Evolutionary conservation across 208 protist genomes (phyloP).

Genomic region (Acanthamoeba castellanii): DNA sequence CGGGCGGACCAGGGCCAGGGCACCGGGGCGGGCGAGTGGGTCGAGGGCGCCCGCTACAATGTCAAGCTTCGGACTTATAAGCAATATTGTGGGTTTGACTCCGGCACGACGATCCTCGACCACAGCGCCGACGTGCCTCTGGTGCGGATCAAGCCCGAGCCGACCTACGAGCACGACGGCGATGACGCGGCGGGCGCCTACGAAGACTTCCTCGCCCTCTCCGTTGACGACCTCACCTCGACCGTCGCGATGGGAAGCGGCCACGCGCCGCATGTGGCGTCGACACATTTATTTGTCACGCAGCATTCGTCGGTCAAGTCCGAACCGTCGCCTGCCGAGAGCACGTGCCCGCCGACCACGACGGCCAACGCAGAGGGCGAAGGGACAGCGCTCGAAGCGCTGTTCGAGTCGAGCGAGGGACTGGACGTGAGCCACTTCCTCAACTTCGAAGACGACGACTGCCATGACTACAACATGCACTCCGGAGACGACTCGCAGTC

Average conservation of each 20-base stretch:
- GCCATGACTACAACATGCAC: neutral
- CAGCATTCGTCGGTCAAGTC: neutral
- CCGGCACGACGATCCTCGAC: neutral
- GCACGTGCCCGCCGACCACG: neutral
- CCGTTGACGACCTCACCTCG: neutral
- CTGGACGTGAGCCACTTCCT: slow-evolving; percentile 5
- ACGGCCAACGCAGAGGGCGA: neutral
- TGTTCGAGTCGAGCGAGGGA: neutral
- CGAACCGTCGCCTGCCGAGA: neutral
- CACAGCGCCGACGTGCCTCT: neutral
- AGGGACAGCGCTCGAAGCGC: neutral
- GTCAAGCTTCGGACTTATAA: slow-evolving; percentile 35
- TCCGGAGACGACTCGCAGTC: no score
- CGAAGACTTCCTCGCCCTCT: neutral
- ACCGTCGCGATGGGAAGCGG: neutral
- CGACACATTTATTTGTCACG: neutral
- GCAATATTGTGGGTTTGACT: neutral
- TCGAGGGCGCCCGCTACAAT: neutral
- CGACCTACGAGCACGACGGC: neutral
- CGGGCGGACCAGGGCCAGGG: neutral
- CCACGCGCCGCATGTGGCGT: neutral
- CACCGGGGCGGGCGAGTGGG: neutral
- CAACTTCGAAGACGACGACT: neutral
- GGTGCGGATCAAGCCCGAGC: neutral
- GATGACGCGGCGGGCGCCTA: neutral